A percentile compares a stretch with the other conserved stretches of the same genome.
Evolutionary conservation across 495 filamentous ascomycete genomes (phyloP).

Genomic region (Trichoderma reesei): DNA sequence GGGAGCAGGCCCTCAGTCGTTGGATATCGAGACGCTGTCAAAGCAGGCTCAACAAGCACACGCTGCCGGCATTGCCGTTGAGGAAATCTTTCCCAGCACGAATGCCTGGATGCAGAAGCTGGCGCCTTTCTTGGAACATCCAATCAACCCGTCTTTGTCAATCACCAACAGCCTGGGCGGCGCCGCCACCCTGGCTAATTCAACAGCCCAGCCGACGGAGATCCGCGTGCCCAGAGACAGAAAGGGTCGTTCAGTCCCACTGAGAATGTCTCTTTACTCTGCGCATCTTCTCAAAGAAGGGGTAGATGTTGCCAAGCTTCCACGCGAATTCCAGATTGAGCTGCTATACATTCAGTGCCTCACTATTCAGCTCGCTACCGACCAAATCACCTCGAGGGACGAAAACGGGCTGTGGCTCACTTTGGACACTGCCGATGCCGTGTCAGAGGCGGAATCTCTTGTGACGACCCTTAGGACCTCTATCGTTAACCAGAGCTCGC

Average conservation of each 20-base stretch:
- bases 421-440: slow-evolving; percentile 31
- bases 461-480: slow-evolving; percentile 44
- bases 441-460: slow-evolving; percentile 52
- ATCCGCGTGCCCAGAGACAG: slow-evolving; percentile 43
- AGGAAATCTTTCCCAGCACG: slow-evolving; percentile 33
- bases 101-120: slow-evolving; percentile 39
- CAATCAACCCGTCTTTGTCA: slow-evolving; percentile 53
- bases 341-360: slow-evolving; percentile 31
- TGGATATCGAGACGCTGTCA: slow-evolving; percentile 38
- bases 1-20: slow-evolving; percentile 26
- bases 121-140: slow-evolving; percentile 44
- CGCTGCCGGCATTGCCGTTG: slow-evolving; percentile 14
- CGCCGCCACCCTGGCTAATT: slow-evolving; percentile 53
- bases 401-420: slow-evolving; percentile 27
- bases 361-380: slow-evolving; percentile 31
- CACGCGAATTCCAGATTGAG: slow-evolving; percentile 25
- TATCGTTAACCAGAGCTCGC: slow-evolving; percentile 41
- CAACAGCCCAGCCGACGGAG: slow-evolving; percentile 16
- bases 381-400: slow-evolving; percentile 32
- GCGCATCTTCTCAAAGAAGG: slow-evolving; percentile 40
- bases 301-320: slow-evolving; percentile 21
- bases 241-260: slow-evolving; percentile 57
- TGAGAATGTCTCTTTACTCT: slow-evolving; percentile 63
- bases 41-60: slow-evolving; percentile 28
- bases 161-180: slow-evolving; percentile 65